Evolutionary conservation across 176 grass and related monocot species (phyloP), one percentile per base, ranked within the genome.

Genomic region (Rhynchospora pubera): DNA sequence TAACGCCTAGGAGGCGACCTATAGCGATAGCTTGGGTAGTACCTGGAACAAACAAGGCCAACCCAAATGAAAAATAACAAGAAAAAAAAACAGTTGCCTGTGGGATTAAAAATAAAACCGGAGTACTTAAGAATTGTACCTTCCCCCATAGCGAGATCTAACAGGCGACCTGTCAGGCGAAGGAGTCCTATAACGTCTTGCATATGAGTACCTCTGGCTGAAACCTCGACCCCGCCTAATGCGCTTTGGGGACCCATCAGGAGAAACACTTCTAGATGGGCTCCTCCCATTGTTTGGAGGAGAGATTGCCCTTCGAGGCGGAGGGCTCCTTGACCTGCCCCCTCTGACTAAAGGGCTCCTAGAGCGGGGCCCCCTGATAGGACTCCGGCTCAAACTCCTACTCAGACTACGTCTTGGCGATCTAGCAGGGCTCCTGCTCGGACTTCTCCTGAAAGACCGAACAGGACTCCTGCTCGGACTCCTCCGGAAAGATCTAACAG

Each of bases 101-200:
- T 16, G 6, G 5, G 55, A 56, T 18, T 77, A 48, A 77, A 77
- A 77, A 56, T 56, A 56, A 12, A 77, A 77, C 48, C 6, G 4
- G 16, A 77, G 14, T 32, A 56, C 7, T 55, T 75, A 46, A 77
- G 47, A 91, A 26, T 91, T 87, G 85, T 56, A 86, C 83, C 96
- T 93, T 79, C 92, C 96, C 53, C 91, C 91, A 84, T 88, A 93
- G 7, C 92, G 96, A 15, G 82, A 65, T 48, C 88, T 86, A 57
- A 90, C 56, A 74, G 88, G 88, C 32, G 88, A 87, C 65, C 86
- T 90, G 84, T 99, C 93, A 72, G 86, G 86, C 81, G 93, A 91
- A 82, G 93, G 97, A 34, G 97, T 95, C 4, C 91, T 86, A 70
- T 99, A 99, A 85, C 91, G 87, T 78, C 97, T 99, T 87, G 97